A percentile compares a stretch with the other conserved stretches of the same genome.
Evolutionary conservation across 2,329 filamentous ascomycete species (phyloP).

Genomic region (Neocucurbitaria cava): DNA sequence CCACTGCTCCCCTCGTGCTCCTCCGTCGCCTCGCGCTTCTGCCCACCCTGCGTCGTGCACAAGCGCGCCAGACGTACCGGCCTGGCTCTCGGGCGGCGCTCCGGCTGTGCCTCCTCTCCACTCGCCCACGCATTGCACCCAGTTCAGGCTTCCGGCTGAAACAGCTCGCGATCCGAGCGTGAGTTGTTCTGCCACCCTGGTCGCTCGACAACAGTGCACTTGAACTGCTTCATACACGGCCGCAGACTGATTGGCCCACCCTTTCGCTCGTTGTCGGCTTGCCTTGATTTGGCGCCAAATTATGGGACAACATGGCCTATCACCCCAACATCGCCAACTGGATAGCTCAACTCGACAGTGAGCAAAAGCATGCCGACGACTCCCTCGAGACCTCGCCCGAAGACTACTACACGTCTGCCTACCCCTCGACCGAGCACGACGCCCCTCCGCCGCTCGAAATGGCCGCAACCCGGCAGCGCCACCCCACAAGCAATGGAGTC

Average conservation of each 20-base stretch:
- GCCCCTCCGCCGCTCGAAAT: constrained; percentile 19
- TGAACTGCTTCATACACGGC: constrained; percentile 25
- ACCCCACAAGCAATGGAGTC: constrained; percentile 35
- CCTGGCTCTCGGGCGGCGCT: neutral
- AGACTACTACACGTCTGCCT: constrained; percentile 40
- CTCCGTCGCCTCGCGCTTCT: neutral
- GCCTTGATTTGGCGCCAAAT: constrained; percentile 16
- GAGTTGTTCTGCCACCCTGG: constrained; percentile 39
- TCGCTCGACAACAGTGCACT: constrained; percentile 31
- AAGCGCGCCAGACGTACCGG: neutral
- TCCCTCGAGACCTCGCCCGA: constrained; percentile 33
- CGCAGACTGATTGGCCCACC: constrained; percentile 25
- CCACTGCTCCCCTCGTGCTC: neutral
- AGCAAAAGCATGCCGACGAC: constrained; percentile 21
- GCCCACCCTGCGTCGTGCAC: neutral
- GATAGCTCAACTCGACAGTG: constrained; percentile 36
- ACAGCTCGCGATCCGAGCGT: constrained; percentile 23
- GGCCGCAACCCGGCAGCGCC: constrained; percentile 30
- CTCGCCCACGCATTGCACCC: constrained; percentile 16
- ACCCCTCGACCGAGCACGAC: constrained; percentile 22
- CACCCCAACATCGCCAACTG: constrained; percentile 15
- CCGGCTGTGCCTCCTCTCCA: neutral
- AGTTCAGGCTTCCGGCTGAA: constrained; percentile 29
- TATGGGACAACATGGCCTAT: constrained; percentile 23
- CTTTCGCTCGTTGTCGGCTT: constrained; percentile 11